These are phyloP conservation scores for Pseudoperonospora humuli DNA, from an alignment of 352 stramenopile genomes.

Conservation along the genomic window DNA sequence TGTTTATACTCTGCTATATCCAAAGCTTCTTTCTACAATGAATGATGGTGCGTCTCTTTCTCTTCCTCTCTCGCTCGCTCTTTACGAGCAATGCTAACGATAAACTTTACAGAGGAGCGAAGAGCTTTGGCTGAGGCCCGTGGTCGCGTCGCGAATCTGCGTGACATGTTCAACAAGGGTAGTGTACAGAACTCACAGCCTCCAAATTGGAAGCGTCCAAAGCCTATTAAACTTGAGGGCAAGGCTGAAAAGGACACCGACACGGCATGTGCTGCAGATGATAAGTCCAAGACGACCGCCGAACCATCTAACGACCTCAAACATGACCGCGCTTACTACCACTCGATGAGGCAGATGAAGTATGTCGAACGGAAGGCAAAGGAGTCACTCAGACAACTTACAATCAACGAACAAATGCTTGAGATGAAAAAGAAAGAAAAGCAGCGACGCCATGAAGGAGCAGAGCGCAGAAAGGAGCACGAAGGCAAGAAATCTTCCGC, in stretches of 20 bases:
- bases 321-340: constrained; percentile 34
- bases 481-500: constrained; percentile 32
- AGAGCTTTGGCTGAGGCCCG: constrained; percentile 39
- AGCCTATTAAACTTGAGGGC: constrained; percentile 14
- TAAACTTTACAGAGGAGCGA: constrained; percentile 28
- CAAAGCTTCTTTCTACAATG: not conserved
- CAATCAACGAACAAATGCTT: constrained; percentile 33
- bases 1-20: too few relatives aligned
- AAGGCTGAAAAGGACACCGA: constrained; percentile 9
- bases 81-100: not conserved
- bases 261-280: too few relatives aligned
- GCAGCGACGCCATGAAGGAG: constrained; percentile 23
- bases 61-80: not conserved
- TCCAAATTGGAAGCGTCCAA: constrained; percentile 15
- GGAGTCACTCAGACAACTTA: constrained; percentile 24
- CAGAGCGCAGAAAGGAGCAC: constrained; percentile 18
- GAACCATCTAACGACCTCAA: constrained; percentile 27
- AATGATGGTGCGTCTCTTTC: not conserved
- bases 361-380: constrained; percentile 23
- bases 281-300: constrained; percentile 33
- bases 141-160: constrained; percentile 50
- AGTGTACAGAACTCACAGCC: constrained; percentile 14
- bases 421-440: constrained; percentile 36
- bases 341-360: constrained; percentile 30
- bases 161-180: constrained; percentile 64